Base-by-base conservation (phyloP, 306 rosid species). In the Prunus mira region DNA sequence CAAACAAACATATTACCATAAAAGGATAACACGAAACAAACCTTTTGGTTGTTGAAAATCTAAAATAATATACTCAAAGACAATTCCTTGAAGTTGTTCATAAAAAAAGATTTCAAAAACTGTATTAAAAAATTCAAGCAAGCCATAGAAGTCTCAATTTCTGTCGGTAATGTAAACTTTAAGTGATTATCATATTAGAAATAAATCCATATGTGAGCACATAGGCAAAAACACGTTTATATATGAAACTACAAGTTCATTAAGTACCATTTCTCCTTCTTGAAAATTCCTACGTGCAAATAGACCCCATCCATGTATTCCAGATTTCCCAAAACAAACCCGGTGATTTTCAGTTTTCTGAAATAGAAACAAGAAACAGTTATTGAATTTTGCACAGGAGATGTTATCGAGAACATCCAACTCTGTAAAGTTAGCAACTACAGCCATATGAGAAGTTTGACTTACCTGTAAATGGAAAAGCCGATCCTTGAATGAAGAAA, bases 251-350 rank as follows among this genome's bases (percentile, higher is more conserved):
- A 27, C 11, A 58, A 69, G 51, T 55, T 24, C 34, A 65, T 66
- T 34, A 75, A 45, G 66, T 85, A 95, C 99, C 97, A 95, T 95
- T 73, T 95, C 97, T 78, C 99, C 99, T 86, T 92, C 99, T 86
- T 90, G 96, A 72, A 95, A 81, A 86, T 91, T 86, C 73, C 81
- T 86, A 24, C 97, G 90, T 12, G 99, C 97, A 91, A 95, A 95
- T 76, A 95, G 96, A 69, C 99, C 99, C 99, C 99, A 95, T 84
- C 99, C 97, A 88, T 95, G 99, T 85, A 95, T 95, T 38, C 97
- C 97, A 25, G 99, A 95, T 82, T 92, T 95, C 72, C 99, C 97
- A n/a, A 88, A 92, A 92, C 97, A 87, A 78, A 95, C 82, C 67
- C 92, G 86, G 76, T 71, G 84, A 64, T 75, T 88, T 82, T 95